Base-by-base conservation (phyloP, 768 basidiomycete species). In the Leccinellum luteum region DNA sequence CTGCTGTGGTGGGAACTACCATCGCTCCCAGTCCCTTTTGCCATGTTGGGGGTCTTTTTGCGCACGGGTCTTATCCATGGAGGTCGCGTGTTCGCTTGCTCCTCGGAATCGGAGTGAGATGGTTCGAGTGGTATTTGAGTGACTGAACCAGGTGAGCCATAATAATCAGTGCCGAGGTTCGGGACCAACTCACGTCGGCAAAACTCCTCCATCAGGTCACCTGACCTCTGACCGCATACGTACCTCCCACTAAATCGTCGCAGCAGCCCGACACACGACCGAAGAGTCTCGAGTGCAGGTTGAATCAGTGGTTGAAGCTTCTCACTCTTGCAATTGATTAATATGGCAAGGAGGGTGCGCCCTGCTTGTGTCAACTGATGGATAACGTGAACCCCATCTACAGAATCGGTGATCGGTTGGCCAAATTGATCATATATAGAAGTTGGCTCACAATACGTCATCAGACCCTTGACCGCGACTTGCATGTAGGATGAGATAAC, bases 301-400 rank as follows among this genome's bases (percentile, higher is more conserved):
- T 91, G 82, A 52, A 94, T 90, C 62, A 95, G 70, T 41, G 85
- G 83, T 59, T 90, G 85, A 52, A 94, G 71, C 12, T 79, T 78
- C 52, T 91, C 89, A n/a, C 84, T 83, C 66, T 92, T 90, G 75
- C 92, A 94, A 69, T 92, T 92, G 51, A 96, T 79, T 25, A 96
- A 78, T 59, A 95, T 84, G 14, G 92, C 92, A 54, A 96, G 84
- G 17, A 97, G 79, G 2, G 94, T 94, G 51, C 94, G 84, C 8
- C 94, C 94, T 23, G 94, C 94, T 68, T 95, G 93, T 4, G 94
- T 95, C 58, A 96, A 77, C 71, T 97, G 94, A 69, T 97, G 94
- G 48, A 97, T 96, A 58, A 95, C 93, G 70, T 95, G 93, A 1
- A 96, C 93, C 3, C 94, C 94, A 72, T 94, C 92, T 94, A 66